Conservation (phyloP, 176 grass and related monocot genomes). For the Oryza meridionalis region DNA sequence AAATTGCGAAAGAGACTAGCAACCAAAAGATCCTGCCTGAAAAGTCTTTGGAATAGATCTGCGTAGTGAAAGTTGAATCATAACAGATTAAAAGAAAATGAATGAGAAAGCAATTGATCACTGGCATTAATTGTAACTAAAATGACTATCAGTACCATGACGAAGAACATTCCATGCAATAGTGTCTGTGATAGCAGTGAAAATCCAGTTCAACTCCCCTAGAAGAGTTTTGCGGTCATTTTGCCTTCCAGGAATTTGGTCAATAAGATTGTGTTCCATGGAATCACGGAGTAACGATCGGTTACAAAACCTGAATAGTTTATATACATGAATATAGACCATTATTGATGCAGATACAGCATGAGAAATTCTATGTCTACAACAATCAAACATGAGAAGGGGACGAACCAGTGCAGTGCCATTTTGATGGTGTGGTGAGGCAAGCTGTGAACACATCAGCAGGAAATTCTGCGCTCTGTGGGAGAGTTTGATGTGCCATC, state of each 20-base stretch:
- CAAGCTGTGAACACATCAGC: slow-evolving; percentile 97
- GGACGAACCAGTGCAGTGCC: slow-evolving; percentile 81
- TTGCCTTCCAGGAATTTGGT: slow-evolving; percentile 93
- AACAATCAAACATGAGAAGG: neutral
- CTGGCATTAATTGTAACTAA: slow-evolving; percentile 3
- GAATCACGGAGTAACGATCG: slow-evolving; percentile 78
- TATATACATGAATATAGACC: slow-evolving; percentile 8
- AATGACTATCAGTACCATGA: slow-evolving; percentile 64
- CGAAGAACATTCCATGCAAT: slow-evolving; percentile 99
- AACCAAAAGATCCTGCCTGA: slow-evolving; percentile 95
- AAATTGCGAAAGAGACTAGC: slow-evolving; percentile 99
- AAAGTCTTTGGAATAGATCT: slow-evolving; percentile 97
- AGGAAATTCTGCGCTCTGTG: slow-evolving; percentile 92
- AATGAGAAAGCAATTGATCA: slow-evolving; percentile 23
- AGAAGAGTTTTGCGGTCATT: slow-evolving; percentile 98
- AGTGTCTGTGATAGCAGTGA: slow-evolving; percentile 95
- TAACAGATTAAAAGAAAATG: slow-evolving; percentile 18
- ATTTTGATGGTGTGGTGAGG: slow-evolving; percentile 99
- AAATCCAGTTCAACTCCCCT: slow-evolving; percentile 99
- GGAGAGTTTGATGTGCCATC: slow-evolving; percentile 93
- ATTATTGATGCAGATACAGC: neutral
- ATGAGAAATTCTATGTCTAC: slow-evolving; percentile 14
- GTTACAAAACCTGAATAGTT: slow-evolving; percentile 77
- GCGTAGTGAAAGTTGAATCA: slow-evolving; percentile 54
- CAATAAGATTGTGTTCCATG: slow-evolving; percentile 67